Evolutionary conservation across 495 filamentous ascomycete species (phyloP), one percentile per base, ranked within the genome.

Genomic region (Hypoxylon lenormandii): DNA sequence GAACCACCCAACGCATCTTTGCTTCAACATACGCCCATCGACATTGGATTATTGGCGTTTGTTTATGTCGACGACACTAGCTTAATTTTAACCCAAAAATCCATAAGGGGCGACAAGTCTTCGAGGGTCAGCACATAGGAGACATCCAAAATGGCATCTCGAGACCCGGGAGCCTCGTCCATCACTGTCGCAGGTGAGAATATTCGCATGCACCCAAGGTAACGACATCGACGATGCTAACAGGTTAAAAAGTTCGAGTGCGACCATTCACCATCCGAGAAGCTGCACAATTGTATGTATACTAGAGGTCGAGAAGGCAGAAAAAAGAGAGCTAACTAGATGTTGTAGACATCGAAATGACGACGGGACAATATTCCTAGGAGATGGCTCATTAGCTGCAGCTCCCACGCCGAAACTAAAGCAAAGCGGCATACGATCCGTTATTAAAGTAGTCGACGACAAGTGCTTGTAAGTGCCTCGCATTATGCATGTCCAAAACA

Each of bases 401-500:
- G 90, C 86, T 21, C 93, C 93, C 21, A 85, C 89, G 8, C 94
- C 93, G 18, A 95, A 94, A 75, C 86, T 97, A 16, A 87, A 89
- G 70, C 87, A 91, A 68, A 95, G 94, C 68, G 96, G 95, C 2
- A 86, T 99, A 22, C 85, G 94, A 52, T 88, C 92, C 0, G 92
- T 99, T 60, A 90, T 99, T 75, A 98, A 97, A 80, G 93, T 98
- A 2, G 87, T 99, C 51, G 95, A 99, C 75, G 94, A 98, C 75
- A 90, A 90, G 73, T 97, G 96, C 82, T 80, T 99, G 94, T 98
- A 84, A 70, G 92, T 86, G 43, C 18, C 21, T 33, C 10, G 6
- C 30, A 26, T 28, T 28, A 33, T 7, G 5, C 13, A 3, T 16
- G n/a, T n/a, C n/a, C n/a, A 16, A 42, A 1, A 42, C 0, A n/a